Evolutionary conservation across 768 basidiomycete genomes (phyloP).

Genomic region (Clitopilus passeckerianus): DNA sequence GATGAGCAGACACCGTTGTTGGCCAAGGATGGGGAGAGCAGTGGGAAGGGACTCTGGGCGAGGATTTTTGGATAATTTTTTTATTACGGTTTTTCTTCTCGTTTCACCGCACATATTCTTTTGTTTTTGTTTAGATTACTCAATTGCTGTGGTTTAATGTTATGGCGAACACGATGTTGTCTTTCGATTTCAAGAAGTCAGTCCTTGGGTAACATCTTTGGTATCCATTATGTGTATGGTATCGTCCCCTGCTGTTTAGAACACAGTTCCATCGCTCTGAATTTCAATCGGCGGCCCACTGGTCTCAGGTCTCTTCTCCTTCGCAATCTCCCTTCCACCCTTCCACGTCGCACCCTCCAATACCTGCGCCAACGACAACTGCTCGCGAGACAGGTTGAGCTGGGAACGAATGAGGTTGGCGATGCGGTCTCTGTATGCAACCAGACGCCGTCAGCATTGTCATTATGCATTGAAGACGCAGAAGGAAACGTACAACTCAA

Average conservation of each 20-base stretch:
- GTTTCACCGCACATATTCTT: neutral
- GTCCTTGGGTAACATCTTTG: too few relatives aligned
- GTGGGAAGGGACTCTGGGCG: neutral
- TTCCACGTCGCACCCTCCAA: slow-evolving; percentile 97
- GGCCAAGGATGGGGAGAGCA: neutral
- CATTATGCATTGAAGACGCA: too few relatives aligned
- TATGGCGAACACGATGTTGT: too few relatives aligned
- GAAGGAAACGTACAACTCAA: slow-evolving; percentile 63
- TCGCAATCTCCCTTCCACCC: slow-evolving; percentile 90
- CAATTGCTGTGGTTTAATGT: neutral
- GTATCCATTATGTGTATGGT: too few relatives aligned
- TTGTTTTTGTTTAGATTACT: too few relatives aligned
- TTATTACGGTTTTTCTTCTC: neutral
- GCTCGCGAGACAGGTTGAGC: slow-evolving; percentile 41
- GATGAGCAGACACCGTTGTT: slow-evolving; percentile 18
- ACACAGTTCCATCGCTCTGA: slow-evolving; percentile 80
- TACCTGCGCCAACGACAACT: slow-evolving; percentile 79
- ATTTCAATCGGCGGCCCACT: slow-evolving; percentile 88
- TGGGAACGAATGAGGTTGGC: slow-evolving; percentile 62
- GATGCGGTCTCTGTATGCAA: slow-evolving; percentile 66
- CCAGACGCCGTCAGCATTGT: neutral
- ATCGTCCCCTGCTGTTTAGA: slow-evolving; percentile 27
- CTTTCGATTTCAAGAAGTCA: too few relatives aligned
- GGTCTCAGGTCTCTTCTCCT: slow-evolving; percentile 60
- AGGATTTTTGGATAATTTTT: neutral